Percentiles rank a stretch among this genome's conserved stretches.
phyloP scores from a whole-genome alignment of 352 stramenopile genomes.

The Globisporangium polare region DNA sequence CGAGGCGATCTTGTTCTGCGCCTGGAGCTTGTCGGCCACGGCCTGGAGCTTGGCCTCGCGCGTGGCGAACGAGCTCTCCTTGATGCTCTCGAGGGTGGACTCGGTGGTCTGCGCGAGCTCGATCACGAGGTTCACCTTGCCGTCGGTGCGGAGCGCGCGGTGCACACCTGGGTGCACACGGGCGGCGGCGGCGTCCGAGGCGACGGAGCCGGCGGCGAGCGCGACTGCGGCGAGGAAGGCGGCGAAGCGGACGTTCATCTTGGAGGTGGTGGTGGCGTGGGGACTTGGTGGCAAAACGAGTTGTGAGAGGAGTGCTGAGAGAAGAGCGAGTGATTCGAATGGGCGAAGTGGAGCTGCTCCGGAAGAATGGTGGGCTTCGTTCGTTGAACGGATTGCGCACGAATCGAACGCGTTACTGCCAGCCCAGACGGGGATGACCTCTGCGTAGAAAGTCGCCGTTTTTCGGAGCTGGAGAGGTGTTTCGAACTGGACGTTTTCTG shows the following conservation, averaged over 20 bases:
- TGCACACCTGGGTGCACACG: not conserved
- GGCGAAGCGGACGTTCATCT: slow-evolving; percentile 5
- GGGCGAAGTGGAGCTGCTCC: too few relatives aligned
- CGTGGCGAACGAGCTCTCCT: not conserved
- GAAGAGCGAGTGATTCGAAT: too few relatives aligned
- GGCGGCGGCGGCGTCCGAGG: not conserved
- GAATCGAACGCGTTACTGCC: too few relatives aligned
- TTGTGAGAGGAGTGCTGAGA: too few relatives aligned
- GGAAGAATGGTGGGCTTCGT: too few relatives aligned
- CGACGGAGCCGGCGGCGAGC: not conserved
- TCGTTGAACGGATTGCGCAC: too few relatives aligned
- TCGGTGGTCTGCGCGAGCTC: not conserved
- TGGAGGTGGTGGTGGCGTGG: too few relatives aligned
- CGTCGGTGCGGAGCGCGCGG: not conserved
- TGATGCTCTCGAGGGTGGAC: not conserved
- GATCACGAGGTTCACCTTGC: not conserved
- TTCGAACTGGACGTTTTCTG: too few relatives aligned
- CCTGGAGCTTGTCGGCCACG: not conserved
- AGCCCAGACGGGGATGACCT: too few relatives aligned
- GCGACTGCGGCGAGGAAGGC: not conserved
- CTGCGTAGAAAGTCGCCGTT: too few relatives aligned
- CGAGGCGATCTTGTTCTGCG: not conserved
- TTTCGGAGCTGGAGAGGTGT: too few relatives aligned
- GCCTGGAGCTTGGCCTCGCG: not conserved
- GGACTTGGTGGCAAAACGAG: too few relatives aligned